Conservation (phyloP, 2,329 filamentous ascomycete species). For the Neonectria ditissima region DNA sequence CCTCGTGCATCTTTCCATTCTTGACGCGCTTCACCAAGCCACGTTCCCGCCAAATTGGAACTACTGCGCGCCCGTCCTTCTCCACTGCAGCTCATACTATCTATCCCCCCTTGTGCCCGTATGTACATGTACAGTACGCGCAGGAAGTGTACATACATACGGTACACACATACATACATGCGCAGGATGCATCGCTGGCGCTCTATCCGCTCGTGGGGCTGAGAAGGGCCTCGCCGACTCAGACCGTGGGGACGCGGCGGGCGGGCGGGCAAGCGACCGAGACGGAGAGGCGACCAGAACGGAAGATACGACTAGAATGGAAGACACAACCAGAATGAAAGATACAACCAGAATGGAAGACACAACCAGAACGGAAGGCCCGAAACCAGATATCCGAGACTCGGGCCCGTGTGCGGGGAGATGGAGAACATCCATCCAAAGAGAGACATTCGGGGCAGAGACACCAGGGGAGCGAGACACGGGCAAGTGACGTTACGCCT, state of each 20-base stretch:
- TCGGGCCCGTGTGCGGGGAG: neutral
- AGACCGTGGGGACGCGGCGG: too few species aligned
- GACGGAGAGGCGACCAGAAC: too few species aligned
- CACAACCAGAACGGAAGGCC: slow-evolving; percentile 7
- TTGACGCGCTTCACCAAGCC: slow-evolving; percentile 13
- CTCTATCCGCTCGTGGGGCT: slow-evolving; percentile 8
- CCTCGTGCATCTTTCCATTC: slow-evolving; percentile 16
- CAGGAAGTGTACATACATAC: too few species aligned
- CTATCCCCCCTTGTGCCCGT: slow-evolving; percentile 10
- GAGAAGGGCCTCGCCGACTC: slow-evolving; percentile 4
- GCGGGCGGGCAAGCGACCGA: too few species aligned
- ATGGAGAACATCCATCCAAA: too few species aligned
- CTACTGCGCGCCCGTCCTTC: slow-evolving; percentile 18
- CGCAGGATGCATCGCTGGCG: slow-evolving; percentile 10
- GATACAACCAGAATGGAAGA: neutral
- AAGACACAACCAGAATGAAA: too few species aligned
- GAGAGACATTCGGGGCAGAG: neutral
- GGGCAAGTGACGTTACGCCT: neutral
- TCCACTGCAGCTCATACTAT: slow-evolving; percentile 19
- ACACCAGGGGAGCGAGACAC: slow-evolving; percentile 6
- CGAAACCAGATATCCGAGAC: slow-evolving; percentile 20
- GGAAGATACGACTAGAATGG: too few species aligned
- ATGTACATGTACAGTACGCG: slow-evolving; percentile 2
- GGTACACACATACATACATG: neutral
- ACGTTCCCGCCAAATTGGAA: slow-evolving; percentile 16